Base-by-base conservation (phyloP, 2,329 filamentous ascomycete genomes). In the Neonectria magnoliae region DNA sequence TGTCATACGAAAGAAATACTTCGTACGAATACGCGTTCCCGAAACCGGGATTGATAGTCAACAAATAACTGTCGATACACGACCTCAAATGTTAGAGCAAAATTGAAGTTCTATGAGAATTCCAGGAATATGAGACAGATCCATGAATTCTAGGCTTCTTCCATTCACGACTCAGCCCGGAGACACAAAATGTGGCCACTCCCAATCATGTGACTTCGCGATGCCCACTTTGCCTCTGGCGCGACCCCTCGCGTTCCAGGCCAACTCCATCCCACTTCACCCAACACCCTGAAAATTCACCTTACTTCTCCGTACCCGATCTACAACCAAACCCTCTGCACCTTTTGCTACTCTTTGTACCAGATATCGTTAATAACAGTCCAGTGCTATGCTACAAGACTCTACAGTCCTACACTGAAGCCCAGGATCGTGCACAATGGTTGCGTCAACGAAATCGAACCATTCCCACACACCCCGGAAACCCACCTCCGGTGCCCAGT, bases 401-500 rank as follows among this genome's bases (percentile, higher is more conserved):
- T 33, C 22, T 42, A 6, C 27, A 11, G 18, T 45, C 36, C 22
- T 42, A 6, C 27, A 11, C 20, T 45, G 16, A 33, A 33, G 11
- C 38, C 11, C 18, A 18, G n/a, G 25, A 36, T 45, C 25, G 22
- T 65, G 63, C 69, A 71, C 55, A 45, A 81, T 81, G 79, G 78
- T 76, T 62, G 61, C 77, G 57, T 68, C 78, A 64, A 72, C 76
- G 57, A 81, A 77, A 68, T 57, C 71, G 36, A 76, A 65, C 31
- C 77, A 76, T 57, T 71, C 74, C 10, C 68, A 70, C 51, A 78
- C 76, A 7, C 77, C 78, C 27, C 76, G 69, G 65, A 81, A 79
- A 61, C 61, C 77, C 14, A 54, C 63, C 11, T 61, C 71, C 3
- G 52, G 62, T 20, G 66, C 70, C 3, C 63, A 71, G 27, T 53